A percentile compares a stretch with the other conserved stretches of the same genome.
Evolutionary conservation across 805 yeast species (phyloP).

Genomic region (Isabelozyma heimii): DNA sequence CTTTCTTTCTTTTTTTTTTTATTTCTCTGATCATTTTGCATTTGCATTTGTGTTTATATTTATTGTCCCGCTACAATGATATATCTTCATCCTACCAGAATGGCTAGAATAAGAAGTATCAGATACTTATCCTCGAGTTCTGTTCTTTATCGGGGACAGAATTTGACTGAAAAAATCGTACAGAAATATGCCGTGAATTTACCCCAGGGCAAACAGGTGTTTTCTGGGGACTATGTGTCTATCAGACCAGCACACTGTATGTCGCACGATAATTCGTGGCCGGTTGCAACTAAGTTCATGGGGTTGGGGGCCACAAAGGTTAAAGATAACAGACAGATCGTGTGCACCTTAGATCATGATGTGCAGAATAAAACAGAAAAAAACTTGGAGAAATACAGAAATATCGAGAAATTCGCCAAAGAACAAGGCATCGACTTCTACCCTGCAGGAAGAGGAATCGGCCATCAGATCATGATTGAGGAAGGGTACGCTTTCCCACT

Average conservation of each 20-base stretch:
- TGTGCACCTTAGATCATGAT: conserved; percentile 95
- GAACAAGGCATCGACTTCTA: conserved; percentile 93
- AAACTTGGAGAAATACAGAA: conserved; percentile 81
- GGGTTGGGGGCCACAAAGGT: conserved; percentile 88
- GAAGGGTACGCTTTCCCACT: conserved; percentile 98
- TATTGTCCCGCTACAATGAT: background rate
- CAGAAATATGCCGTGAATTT: conserved; percentile 89
- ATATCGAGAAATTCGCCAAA: conserved; percentile 85
- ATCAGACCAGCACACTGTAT: conserved; percentile 95
- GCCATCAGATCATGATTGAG: conserved; percentile 98
- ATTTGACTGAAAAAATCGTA: conserved; percentile 91
- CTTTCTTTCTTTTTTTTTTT: too few relatives aligned
- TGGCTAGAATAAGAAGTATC: background rate
- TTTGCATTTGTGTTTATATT: background rate
- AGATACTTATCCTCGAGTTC: background rate
- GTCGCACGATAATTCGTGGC: conserved; percentile 99
- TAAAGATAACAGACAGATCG: conserved; percentile 85
- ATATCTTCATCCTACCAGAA: background rate
- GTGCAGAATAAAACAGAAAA: conserved; percentile 91
- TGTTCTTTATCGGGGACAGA: conserved; percentile 55
- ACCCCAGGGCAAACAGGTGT: conserved; percentile 71
- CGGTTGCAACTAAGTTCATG: conserved; percentile 94
- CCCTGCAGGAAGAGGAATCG: conserved; percentile 99
- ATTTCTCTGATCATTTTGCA: background rate
- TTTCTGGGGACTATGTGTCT: conserved; percentile 91